Conservation (phyloP, 805 yeast species). For the Candida awuae region DNA sequence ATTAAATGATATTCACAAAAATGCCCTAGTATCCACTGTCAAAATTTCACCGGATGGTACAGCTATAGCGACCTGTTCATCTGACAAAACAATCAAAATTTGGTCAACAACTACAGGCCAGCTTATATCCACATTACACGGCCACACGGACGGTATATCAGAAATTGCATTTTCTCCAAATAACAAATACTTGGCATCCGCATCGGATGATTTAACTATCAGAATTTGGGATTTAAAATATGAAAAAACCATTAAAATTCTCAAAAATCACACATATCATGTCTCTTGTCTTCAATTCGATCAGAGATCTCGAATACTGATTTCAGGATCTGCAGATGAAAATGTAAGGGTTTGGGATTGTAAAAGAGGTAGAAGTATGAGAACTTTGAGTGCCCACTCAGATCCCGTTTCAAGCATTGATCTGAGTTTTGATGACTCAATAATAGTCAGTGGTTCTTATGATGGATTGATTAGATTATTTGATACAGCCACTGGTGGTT, state of each 20-base stretch:
- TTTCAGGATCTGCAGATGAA: slow-evolving; percentile 85
- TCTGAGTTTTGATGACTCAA: slow-evolving; percentile 69
- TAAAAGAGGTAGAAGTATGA: slow-evolving; percentile 55
- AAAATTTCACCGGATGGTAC: slow-evolving; percentile 56
- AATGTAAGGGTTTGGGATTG: slow-evolving; percentile 89
- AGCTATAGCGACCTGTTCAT: slow-evolving; percentile 48
- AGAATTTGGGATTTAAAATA: slow-evolving; percentile 58
- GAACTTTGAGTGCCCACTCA: slow-evolving; percentile 84
- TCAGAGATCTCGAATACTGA: slow-evolving; percentile 65
- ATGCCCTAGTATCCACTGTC: slow-evolving; percentile 34
- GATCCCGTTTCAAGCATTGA: slow-evolving; percentile 79
- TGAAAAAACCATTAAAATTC: slow-evolving; percentile 41
- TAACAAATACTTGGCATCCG: slow-evolving; percentile 65
- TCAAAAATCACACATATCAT: slow-evolving; percentile 79
- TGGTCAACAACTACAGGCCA: slow-evolving; percentile 38
- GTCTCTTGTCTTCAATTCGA: slow-evolving; percentile 67
- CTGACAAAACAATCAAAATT: slow-evolving; percentile 51
- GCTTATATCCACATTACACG: slow-evolving; percentile 32
- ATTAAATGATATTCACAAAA: slow-evolving; percentile 12
- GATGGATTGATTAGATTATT: slow-evolving; percentile 88
- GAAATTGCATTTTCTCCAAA: slow-evolving; percentile 75
- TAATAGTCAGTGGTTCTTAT: slow-evolving; percentile 77
- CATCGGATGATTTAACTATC: slow-evolving; percentile 77
- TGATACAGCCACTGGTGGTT: slow-evolving; percentile 84
- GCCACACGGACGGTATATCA: slow-evolving; percentile 67